These are phyloP conservation scores for Penicillium digitatum DNA, from an alignment of 2,329 filamentous ascomycete genomes.

Conservation along the genomic window DNA sequence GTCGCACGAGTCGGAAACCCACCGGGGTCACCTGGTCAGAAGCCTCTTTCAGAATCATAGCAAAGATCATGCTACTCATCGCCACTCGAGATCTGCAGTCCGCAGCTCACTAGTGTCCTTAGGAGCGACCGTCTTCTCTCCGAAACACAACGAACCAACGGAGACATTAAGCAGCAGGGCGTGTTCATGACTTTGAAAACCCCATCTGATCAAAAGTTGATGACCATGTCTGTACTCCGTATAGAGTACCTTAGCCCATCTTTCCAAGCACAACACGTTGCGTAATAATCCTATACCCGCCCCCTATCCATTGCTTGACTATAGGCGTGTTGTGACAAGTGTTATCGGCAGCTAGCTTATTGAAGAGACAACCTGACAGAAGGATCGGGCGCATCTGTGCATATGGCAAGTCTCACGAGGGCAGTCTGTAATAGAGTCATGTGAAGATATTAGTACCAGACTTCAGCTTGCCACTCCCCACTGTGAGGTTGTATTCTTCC, in stretches of 20 bases:
- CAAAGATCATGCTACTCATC: conserved; percentile 48
- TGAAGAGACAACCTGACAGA: conserved; percentile 42
- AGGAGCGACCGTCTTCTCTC: conserved; percentile 39
- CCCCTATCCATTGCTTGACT: conserved; percentile 28
- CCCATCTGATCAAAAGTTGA: conserved; percentile 47
- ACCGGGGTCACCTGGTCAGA: conserved; percentile 50
- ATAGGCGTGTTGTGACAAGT: conserved; percentile 28
- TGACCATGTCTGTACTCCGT: conserved; percentile 45
- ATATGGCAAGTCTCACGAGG: conserved; percentile 38
- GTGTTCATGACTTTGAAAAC: conserved; percentile 40
- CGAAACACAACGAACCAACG: conserved; percentile 44
- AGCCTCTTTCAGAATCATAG: conserved; percentile 56
- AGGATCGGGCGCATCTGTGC: conserved; percentile 35
- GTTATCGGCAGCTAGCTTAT: conserved; percentile 23
- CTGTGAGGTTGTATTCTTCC: conserved; percentile 30
- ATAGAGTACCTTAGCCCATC: conserved; percentile 31
- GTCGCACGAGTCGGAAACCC: conserved; percentile 55
- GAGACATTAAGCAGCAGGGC: conserved; percentile 35
- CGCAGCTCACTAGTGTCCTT: conserved; percentile 34
- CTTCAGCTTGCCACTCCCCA: conserved; percentile 45
- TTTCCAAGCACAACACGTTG: conserved; percentile 48
- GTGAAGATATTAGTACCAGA: conserved; percentile 24
- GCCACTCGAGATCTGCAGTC: conserved; percentile 42
- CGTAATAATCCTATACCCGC: conserved; percentile 38
- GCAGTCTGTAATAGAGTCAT: conserved; percentile 37